Evolutionary conservation across 306 rosid species (phyloP).

Genomic region (Senna siamea): DNA sequence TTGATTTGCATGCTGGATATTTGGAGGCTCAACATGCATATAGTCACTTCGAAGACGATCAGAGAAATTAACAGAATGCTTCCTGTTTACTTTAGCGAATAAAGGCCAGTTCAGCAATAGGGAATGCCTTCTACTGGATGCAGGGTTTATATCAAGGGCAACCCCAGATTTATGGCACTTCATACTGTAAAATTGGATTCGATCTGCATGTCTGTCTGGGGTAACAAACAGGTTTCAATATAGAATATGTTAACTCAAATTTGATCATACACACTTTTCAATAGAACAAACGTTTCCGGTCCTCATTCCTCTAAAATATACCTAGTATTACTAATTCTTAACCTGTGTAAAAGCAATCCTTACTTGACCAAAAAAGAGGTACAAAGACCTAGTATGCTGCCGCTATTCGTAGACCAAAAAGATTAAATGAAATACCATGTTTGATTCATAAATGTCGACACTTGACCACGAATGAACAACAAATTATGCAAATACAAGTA

Average conservation of each 20-base stretch:
- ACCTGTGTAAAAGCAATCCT: neutral
- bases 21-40: constrained; percentile 51
- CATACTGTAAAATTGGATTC: constrained; percentile 36
- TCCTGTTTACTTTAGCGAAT: constrained; percentile 36
- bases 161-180: constrained; percentile 37
- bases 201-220: constrained; percentile 46
- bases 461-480: neutral
- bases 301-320: constrained; percentile 1
- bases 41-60: constrained; percentile 49
- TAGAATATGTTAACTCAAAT: neutral
- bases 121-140: constrained; percentile 36
- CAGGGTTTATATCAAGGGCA: constrained; percentile 29
- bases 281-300: neutral
- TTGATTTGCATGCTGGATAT: constrained; percentile 39
- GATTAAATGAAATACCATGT: neutral
- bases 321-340: neutral
- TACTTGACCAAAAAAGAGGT: neutral
- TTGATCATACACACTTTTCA: neutral
- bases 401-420: neutral
- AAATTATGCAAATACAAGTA: neutral
- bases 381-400: neutral
- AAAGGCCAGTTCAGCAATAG: constrained; percentile 45
- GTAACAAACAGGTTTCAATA: neutral
- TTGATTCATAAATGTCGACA: neutral
- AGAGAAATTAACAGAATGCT: constrained; percentile 46